Conservation (phyloP, 495 filamentous ascomycete genomes). For the Hamigera avellanea region DNA sequence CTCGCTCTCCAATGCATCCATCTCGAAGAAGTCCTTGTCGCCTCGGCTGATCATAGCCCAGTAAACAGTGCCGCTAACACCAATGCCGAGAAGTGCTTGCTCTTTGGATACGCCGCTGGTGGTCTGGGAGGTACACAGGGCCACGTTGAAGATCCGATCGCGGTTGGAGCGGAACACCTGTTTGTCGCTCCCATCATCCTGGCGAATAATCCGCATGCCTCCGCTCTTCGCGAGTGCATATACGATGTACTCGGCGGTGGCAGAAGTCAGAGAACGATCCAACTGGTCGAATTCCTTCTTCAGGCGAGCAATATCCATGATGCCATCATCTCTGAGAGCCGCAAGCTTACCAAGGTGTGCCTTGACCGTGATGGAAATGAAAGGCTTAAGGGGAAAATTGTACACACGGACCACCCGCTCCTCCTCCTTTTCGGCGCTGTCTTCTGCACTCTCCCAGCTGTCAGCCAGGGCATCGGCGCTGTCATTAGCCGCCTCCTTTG, state of each 20-base stretch:
- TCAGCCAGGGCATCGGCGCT: conserved; percentile 45
- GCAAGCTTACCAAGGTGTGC: conserved; percentile 26
- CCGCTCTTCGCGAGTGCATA: conserved; percentile 88
- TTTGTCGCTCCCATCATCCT: conserved; percentile 82
- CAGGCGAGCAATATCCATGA: conserved; percentile 81
- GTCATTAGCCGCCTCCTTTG: conserved; percentile 44
- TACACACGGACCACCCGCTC: conserved; percentile 62
- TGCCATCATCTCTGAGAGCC: conserved; percentile 54
- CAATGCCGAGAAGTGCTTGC: conserved; percentile 81
- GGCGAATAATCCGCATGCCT: conserved; percentile 82
- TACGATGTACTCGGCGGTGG: conserved; percentile 82
- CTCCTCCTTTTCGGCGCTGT: conserved; percentile 55
- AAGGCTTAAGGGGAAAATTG: conserved; percentile 93
- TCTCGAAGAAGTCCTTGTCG: conserved; percentile 61
- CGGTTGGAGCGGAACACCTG: conserved; percentile 78
- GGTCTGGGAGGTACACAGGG: conserved; percentile 53
- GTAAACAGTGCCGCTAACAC: conserved; percentile 86
- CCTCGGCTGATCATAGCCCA: conserved; percentile 68
- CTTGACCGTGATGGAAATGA: conserved; percentile 61
- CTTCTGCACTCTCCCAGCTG: conserved; percentile 78
- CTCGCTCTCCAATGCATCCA: conserved; percentile 59
- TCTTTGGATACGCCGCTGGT: conserved; percentile 34
- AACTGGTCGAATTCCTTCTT: conserved; percentile 98
- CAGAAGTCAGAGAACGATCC: conserved; percentile 82
- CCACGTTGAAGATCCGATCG: conserved; percentile 90